Evolutionary conservation across 2,329 filamentous ascomycete species (phyloP).

Genomic region (Sporothrix euskadiensis): DNA sequence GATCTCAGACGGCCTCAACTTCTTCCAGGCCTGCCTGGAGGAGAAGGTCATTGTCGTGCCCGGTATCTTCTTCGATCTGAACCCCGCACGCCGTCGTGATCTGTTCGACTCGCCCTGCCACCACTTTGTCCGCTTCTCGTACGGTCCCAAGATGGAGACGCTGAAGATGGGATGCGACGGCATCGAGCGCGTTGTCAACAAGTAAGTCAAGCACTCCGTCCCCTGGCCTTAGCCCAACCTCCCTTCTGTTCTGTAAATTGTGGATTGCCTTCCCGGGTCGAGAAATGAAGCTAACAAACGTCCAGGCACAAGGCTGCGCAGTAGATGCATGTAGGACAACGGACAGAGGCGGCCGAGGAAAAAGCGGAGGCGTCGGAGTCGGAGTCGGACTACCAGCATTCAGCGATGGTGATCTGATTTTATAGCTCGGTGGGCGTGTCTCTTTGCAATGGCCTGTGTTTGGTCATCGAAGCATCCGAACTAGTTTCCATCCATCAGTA

Average conservation of each 20-base stretch:
- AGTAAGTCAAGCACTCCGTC: constrained; percentile 49
- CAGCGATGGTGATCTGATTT: not conserved
- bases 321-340: not conserved
- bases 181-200: constrained; percentile 77
- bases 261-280: not conserved
- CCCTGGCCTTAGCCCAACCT: not conserved
- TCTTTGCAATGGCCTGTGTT: not conserved
- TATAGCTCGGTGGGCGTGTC: not conserved
- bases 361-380: not conserved
- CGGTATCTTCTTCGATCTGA: constrained; percentile 96
- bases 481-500: not conserved
- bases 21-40: constrained; percentile 89
- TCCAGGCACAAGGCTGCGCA: constrained; percentile 16
- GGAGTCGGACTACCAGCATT: not conserved
- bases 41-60: constrained; percentile 97
- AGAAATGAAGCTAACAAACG: not conserved
- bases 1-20: constrained; percentile 91
- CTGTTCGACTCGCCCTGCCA: constrained; percentile 94
- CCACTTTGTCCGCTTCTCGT: constrained; percentile 83
- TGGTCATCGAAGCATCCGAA: not conserved
- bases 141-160: constrained; percentile 78
- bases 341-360: not conserved
- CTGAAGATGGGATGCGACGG: constrained; percentile 78
- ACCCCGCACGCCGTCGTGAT: constrained; percentile 84
- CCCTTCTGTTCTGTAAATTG: not conserved